Evolutionary conservation across 805 yeast species (phyloP).

Genomic region (Zygosaccharomyces bisporus): DNA sequence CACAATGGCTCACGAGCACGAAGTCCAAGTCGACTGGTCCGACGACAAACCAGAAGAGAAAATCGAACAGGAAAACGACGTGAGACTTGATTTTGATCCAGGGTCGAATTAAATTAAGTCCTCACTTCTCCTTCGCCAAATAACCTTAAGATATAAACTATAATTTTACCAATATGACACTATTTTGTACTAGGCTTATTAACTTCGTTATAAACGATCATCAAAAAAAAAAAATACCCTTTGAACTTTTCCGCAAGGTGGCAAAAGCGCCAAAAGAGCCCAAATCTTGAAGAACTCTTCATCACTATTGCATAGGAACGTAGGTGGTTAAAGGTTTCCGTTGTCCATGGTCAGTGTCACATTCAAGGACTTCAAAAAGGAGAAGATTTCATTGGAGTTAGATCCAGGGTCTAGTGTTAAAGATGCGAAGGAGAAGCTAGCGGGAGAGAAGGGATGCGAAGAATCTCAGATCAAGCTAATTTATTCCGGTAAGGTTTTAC

Average conservation of each 20-base stretch:
- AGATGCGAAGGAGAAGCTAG: conserved; percentile 70
- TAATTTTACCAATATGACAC: background rate
- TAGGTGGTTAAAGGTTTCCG: background rate
- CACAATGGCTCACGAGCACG: conserved; percentile 31
- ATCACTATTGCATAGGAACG: background rate
- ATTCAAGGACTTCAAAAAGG: conserved; percentile 91
- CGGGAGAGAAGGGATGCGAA: conserved; percentile 63
- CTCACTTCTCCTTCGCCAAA: conserved; percentile 7
- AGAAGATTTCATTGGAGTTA: conserved; percentile 74
- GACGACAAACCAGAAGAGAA: conserved; percentile 38
- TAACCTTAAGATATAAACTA: background rate
- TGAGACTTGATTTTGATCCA: conserved; percentile 18
- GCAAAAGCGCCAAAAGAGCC: conserved; percentile 8
- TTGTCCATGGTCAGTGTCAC: conserved; percentile 25
- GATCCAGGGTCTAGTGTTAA: conserved; percentile 63
- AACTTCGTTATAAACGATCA: background rate
- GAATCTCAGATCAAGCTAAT: conserved; percentile 79
- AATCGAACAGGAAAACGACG: conserved; percentile 54
- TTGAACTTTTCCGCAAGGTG: conserved; percentile 2
- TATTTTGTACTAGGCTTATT: background rate
- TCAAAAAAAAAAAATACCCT: background rate
- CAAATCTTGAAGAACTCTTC: background rate
- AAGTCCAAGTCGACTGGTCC: conserved; percentile 63
- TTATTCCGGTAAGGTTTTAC: conserved; percentile 86
- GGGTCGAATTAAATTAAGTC: conserved; percentile 21